A percentile compares a stretch with the other conserved stretches of the same genome.
These are phyloP conservation scores for Pyrus communis DNA, from an alignment of 306 rosid species.

Conservation along the genomic window DNA sequence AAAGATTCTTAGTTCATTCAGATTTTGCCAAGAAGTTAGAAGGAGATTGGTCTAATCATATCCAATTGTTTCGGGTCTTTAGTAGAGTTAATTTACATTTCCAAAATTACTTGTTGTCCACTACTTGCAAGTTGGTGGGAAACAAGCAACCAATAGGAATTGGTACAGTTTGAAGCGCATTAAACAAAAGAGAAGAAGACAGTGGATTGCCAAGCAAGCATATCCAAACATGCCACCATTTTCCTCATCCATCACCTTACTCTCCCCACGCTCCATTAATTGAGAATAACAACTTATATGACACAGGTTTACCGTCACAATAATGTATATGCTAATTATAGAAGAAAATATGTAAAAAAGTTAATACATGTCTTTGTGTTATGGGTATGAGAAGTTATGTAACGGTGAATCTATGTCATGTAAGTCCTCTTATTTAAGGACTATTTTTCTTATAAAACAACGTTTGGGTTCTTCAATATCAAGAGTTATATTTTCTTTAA, in stretches of 20 bases:
- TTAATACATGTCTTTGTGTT: too few species aligned
- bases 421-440: too few species aligned
- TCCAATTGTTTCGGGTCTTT: not conserved
- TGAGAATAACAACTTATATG: not conserved
- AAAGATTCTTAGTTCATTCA: not conserved
- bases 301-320: not conserved
- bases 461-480: too few species aligned
- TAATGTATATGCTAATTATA: too few species aligned
- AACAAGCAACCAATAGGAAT: not conserved
- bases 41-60: not conserved
- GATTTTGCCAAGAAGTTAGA: not conserved
- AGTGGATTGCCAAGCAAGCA: conserved; percentile 49
- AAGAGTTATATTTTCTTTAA: too few species aligned
- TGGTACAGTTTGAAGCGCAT: conserved; percentile 34
- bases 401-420: too few species aligned
- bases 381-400: too few species aligned
- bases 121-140: not conserved
- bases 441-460: not conserved
- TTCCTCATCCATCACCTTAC: conserved; percentile 15
- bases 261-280: not conserved
- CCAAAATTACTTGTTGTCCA: not conserved
- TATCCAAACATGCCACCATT: conserved; percentile 19
- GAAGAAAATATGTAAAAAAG: too few species aligned
- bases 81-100: not conserved
- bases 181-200: conserved; percentile 24